Percentiles rank a stretch among this genome's conserved stretches.
These are phyloP conservation scores for Aplosporella prunicola DNA, from an alignment of 2,329 filamentous ascomycete genomes.

Conservation along the genomic window DNA sequence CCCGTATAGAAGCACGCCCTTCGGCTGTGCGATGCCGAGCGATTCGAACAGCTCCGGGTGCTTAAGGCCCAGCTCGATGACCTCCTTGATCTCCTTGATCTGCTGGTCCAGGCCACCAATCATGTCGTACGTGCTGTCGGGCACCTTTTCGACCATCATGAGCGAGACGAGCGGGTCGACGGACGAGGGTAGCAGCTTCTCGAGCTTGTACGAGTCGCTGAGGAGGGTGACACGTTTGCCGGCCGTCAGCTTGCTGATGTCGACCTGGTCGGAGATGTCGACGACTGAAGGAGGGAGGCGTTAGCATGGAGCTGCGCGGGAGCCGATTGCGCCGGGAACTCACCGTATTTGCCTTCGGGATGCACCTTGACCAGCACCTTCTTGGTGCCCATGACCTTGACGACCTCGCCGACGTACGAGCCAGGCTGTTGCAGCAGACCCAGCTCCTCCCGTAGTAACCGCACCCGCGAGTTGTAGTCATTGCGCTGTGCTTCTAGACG, in stretches of 20 bases:
- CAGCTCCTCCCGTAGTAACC: conserved; percentile 87
- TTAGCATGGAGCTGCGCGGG: conserved; percentile 3
- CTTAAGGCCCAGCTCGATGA: conserved; percentile 96
- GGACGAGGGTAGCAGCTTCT: conserved; percentile 96
- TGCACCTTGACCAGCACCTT: conserved; percentile 99
- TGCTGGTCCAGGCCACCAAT: conserved; percentile 97
- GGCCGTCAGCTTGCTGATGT: conserved; percentile 89
- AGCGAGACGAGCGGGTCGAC: conserved; percentile 97
- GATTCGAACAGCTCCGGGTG: conserved; percentile 98
- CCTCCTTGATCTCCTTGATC: conserved; percentile 99
- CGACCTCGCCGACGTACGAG: conserved; percentile 98
- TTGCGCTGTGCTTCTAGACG: conserved; percentile 96
- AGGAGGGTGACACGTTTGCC: conserved; percentile 96
- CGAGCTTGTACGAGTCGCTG: conserved; percentile 96
- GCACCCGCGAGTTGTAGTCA: conserved; percentile 97
- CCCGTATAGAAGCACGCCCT: conserved; percentile 92
- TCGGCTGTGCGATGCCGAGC: conserved; percentile 96
- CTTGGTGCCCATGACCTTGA: conserved; percentile 99
- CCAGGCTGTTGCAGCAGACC: conserved; percentile 93
- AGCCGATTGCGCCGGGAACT: conserved; percentile 19
- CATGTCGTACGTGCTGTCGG: conserved; percentile 99
- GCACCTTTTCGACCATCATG: conserved; percentile 99
- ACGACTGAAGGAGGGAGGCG: conserved; percentile 62
- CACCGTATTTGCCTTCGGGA: conserved; percentile 99
- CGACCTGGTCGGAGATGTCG: conserved; percentile 87